Evolutionary conservation across 2,329 filamentous ascomycete species (phyloP), one percentile per base, ranked within the genome.

Genomic region (Phaeosphaeria sp.): DNA sequence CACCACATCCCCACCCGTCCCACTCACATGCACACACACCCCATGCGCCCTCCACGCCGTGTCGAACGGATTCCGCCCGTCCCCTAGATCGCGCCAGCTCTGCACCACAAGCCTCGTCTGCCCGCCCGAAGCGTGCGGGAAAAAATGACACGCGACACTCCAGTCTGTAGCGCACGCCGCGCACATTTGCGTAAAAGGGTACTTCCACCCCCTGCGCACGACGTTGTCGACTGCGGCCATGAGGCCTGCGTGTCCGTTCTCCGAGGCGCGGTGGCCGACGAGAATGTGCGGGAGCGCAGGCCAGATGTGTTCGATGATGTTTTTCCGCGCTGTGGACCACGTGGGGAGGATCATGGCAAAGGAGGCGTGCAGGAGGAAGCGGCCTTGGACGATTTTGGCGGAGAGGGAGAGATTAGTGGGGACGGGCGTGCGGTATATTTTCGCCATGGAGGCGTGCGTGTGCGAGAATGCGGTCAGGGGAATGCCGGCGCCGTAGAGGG

Each of bases 1-100:
- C 4, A 62, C 43, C 39, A 55, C 33, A 33, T 55, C 59, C 33
- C 46, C 51, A 50, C 7, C 13, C 46, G 13, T 10, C 54, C 23
- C 13, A 17, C 48, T 27, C 9, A 20, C 9, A 23, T 1, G 52
- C 55, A 27, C 44, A 50, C 2, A 57, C n/a, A 66, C 61, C 0
- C 71, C 72, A 56, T 75, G 73, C 1, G 64, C 65, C 2, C 73
- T 58, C 73, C 73, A 75, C 4, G 6, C 36, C 2, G 54, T 50
- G 6, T 72, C 65, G 20, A 75, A 75, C 15, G 71, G 71, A 6
- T 44, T 65, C 22, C 52, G 50, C 0, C 68, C 71, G 10, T 20
- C 30, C 1, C 72, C 72, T 1, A 75, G 30, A 55, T 73, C 68
- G 1, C 72, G 62, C 71, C 71, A 74, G 1, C 55, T 54, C 25